phyloP scores from a whole-genome alignment of 2,329 filamentous ascomycete genomes.

The Scedosporium dehoogii region DNA sequence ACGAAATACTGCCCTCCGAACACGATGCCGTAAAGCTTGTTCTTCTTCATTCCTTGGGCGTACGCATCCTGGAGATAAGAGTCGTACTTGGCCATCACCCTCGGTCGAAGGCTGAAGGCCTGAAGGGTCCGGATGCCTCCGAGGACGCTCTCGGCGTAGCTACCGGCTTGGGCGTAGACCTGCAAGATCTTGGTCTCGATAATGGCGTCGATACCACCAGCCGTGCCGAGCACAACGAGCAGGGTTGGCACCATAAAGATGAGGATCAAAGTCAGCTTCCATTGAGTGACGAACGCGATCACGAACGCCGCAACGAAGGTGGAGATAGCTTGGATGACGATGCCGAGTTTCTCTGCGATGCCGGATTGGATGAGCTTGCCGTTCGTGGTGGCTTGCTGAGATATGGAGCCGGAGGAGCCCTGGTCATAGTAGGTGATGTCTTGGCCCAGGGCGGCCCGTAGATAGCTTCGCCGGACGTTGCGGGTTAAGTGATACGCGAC shows the following conservation, averaged over 20 bases:
- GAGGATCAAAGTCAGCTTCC: conserved; percentile 33
- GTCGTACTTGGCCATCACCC: conserved; percentile 30
- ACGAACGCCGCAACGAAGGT: conserved; percentile 29
- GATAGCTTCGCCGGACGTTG: conserved; percentile 25
- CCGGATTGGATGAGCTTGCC: conserved; percentile 33
- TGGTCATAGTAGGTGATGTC: conserved; percentile 47
- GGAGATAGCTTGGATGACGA: conserved; percentile 30
- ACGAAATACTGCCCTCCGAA: conserved; percentile 36
- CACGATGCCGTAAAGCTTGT: conserved; percentile 29
- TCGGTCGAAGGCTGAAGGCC: conserved; percentile 38
- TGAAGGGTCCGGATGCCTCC: conserved; percentile 38
- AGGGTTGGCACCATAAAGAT: conserved; percentile 34
- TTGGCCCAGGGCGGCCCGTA: conserved; percentile 32
- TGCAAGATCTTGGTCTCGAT: conserved; percentile 34
- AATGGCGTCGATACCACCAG: conserved; percentile 27
- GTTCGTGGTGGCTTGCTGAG: conserved; percentile 37
- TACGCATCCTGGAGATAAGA: conserved; percentile 29
- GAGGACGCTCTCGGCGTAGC: conserved; percentile 38
- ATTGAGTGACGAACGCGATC: conserved; percentile 29
- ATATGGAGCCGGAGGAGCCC: conserved; percentile 25
- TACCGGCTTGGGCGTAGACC: conserved; percentile 30
- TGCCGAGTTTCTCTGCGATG: conserved; percentile 33
- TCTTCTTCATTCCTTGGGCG: conserved; percentile 31
- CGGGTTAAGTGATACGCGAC: conserved; percentile 27
- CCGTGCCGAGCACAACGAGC: conserved; percentile 26